Evolutionary conservation across 768 basidiomycete species (phyloP).

Genomic region (Pisolithus tinctorius): DNA sequence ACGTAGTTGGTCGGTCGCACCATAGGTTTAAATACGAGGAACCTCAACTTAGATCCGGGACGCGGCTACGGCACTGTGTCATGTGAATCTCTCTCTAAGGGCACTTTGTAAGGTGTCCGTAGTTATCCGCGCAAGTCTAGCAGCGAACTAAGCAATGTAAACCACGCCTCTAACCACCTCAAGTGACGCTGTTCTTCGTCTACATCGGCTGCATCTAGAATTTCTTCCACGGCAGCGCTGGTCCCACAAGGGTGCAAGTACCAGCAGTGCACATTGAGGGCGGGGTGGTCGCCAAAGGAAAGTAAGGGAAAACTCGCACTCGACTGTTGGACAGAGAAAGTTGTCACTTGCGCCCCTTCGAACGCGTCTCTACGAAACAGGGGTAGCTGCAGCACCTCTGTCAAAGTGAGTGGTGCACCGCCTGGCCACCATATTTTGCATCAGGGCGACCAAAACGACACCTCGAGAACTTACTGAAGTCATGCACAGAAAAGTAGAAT

Average conservation of each 20-base stretch:
- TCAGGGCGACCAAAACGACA: slow-evolving; percentile 8
- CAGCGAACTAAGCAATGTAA: slow-evolving; percentile 62
- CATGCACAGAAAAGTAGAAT: slow-evolving; percentile 73
- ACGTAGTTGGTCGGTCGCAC: not conserved
- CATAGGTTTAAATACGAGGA: not conserved
- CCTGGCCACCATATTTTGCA: slow-evolving; percentile 33
- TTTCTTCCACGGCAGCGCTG: slow-evolving; percentile 55
- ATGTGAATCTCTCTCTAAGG: slow-evolving; percentile 3
- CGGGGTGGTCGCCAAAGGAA: slow-evolving; percentile 85
- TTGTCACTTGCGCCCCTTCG: slow-evolving; percentile 37
- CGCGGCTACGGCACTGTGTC: not conserved
- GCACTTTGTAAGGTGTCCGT: not conserved
- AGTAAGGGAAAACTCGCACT: slow-evolving; percentile 63
- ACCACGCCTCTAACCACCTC: slow-evolving; percentile 68
- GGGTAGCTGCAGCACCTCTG: slow-evolving; percentile 47
- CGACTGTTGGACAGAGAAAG: slow-evolving; percentile 48
- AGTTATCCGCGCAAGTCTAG: slow-evolving; percentile 40
- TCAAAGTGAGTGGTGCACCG: slow-evolving; percentile 55
- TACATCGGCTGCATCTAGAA: slow-evolving; percentile 45
- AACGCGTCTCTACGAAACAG: slow-evolving; percentile 51
- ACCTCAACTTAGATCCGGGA: not conserved
- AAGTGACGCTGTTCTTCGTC: slow-evolving; percentile 10
- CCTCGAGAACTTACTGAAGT: slow-evolving; percentile 49
- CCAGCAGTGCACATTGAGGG: slow-evolving; percentile 69
- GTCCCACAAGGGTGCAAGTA: slow-evolving; percentile 87